A percentile compares a stretch with the other conserved stretches of the same genome.
These are phyloP conservation scores for Geranium incanum DNA, from an alignment of 441 rosid genomes.

Conservation along the genomic window DNA sequence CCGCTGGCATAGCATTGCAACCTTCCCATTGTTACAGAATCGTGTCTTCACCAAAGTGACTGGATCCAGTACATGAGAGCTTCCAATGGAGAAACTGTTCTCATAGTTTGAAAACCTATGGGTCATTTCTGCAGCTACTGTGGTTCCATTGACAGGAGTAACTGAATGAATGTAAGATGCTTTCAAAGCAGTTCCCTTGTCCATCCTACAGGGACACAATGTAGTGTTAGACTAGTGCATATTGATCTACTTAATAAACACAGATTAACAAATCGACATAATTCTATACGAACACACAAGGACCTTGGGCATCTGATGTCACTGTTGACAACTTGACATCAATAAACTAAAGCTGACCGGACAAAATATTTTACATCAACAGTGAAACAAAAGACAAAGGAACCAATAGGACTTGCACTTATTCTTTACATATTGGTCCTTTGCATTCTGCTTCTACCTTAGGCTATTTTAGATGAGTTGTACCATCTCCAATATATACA, in stretches of 20 bases:
- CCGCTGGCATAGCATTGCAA: slow-evolving; percentile 53
- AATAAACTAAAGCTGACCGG: no score
- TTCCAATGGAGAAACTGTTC: slow-evolving; percentile 56
- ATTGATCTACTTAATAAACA: not conserved
- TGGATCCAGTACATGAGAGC: slow-evolving; percentile 48
- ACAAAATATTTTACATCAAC: not conserved
- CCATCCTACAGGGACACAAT: slow-evolving; percentile 32
- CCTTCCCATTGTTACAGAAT: slow-evolving; percentile 51
- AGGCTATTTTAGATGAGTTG: not conserved
- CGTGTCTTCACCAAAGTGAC: slow-evolving; percentile 50
- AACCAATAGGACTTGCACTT: not conserved
- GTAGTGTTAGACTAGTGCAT: not conserved
- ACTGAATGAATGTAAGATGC: slow-evolving; percentile 61
- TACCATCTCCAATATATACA: not conserved
- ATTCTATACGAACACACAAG: not conserved
- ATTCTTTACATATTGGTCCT: not conserved
- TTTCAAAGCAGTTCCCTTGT: slow-evolving; percentile 59
- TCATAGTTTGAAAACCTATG: slow-evolving; percentile 48
- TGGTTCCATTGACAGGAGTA: slow-evolving; percentile 32
- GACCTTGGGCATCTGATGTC: not conserved
- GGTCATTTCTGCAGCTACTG: slow-evolving; percentile 67
- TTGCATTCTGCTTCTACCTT: not conserved
- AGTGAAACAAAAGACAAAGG: not conserved
- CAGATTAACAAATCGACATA: not conserved
- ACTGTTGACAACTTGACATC: no score